Evolutionary conservation across 2,329 filamentous ascomycete species (phyloP).

Genomic region (Hypoxylon sp.): DNA sequence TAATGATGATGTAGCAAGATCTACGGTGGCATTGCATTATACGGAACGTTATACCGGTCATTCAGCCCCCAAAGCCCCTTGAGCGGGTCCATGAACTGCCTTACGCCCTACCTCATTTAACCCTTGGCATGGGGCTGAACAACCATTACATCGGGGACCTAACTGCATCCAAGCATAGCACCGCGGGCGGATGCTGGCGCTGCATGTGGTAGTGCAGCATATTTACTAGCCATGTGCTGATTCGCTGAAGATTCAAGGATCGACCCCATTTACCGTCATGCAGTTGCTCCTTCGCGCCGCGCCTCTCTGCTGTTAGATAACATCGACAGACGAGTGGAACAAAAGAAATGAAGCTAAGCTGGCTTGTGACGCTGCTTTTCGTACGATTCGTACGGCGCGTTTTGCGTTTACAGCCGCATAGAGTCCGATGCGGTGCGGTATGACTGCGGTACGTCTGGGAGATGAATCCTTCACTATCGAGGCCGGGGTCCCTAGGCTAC

Average conservation of each 20-base stretch:
- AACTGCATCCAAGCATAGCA: constrained; percentile 6
- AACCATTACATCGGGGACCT: neutral
- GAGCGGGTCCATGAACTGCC: constrained; percentile 14
- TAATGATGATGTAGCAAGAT: constrained; percentile 7
- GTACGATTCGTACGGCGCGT: neutral
- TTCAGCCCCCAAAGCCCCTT: constrained; percentile 14
- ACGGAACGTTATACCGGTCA: neutral
- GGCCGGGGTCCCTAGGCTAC: constrained; percentile 9
- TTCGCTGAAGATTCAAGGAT: constrained; percentile 22
- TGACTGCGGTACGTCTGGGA: constrained; percentile 22
- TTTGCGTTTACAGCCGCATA: constrained; percentile 16
- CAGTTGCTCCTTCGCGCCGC: neutral
- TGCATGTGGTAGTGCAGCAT: constrained; percentile 14
- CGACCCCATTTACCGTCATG: neutral
- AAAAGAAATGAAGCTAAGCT: constrained; percentile 19
- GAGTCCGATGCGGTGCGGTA: too few relatives aligned
- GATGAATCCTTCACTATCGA: constrained; percentile 28
- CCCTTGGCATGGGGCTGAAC: constrained; percentile 30
- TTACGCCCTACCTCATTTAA: constrained; percentile 23
- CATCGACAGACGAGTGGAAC: constrained; percentile 7
- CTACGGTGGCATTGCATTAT: constrained; percentile 14
- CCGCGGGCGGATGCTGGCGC: constrained; percentile 3
- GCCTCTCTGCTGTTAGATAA: constrained; percentile 3
- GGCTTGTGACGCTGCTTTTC: neutral
- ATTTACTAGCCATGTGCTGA: constrained; percentile 7